A percentile compares a stretch with the other conserved stretches of the same genome.
phyloP scores from a whole-genome alignment of 192 early-diverging fungal species.

The Coemansia sp. region DNA sequence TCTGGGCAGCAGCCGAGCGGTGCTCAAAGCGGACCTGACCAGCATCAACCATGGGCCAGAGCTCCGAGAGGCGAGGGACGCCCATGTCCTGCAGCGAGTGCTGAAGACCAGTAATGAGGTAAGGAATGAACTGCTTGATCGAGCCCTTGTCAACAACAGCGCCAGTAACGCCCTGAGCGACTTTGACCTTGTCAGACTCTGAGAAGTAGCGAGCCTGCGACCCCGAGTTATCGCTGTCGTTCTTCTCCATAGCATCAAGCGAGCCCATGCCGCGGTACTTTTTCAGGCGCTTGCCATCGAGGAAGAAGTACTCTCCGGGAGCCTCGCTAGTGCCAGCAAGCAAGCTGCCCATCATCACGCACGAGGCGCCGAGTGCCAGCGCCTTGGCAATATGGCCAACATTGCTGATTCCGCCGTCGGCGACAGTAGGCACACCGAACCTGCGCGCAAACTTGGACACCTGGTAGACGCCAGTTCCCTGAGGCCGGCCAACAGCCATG shows the following conservation, averaged over 20 bases:
- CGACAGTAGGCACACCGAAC: constrained; percentile 95
- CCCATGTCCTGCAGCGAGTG: constrained; percentile 99
- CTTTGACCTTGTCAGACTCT: constrained; percentile 96
- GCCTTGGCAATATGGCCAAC: constrained; percentile 99
- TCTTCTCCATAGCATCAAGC: constrained; percentile 89
- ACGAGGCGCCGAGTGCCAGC: constrained; percentile 88
- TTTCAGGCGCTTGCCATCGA: constrained; percentile 95
- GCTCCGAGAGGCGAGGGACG: constrained; percentile 60
- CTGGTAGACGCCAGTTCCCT: constrained; percentile 93
- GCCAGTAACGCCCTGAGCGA: constrained; percentile 97
- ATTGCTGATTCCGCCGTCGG: constrained; percentile 96
- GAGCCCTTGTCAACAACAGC: constrained; percentile 97
- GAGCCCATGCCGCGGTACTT: constrained; percentile 99
- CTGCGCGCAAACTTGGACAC: constrained; percentile 91
- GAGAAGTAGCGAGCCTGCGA: constrained; percentile 92
- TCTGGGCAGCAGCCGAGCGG: constrained; percentile 88
- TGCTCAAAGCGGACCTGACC: constrained; percentile 91
- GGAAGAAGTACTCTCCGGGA: constrained; percentile 98
- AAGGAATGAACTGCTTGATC: constrained; percentile 89
- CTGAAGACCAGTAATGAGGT: constrained; percentile 91
- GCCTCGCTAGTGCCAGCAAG: constrained; percentile 94
- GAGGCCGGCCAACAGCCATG: constrained; percentile 98
- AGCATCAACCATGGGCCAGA: constrained; percentile 64
- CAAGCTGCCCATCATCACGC: constrained; percentile 98
- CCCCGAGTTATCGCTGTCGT: constrained; percentile 63